Evolutionary conservation across 1,284 basidiomycete species (phyloP).

Genomic region (Pterulicium gracile): DNA sequence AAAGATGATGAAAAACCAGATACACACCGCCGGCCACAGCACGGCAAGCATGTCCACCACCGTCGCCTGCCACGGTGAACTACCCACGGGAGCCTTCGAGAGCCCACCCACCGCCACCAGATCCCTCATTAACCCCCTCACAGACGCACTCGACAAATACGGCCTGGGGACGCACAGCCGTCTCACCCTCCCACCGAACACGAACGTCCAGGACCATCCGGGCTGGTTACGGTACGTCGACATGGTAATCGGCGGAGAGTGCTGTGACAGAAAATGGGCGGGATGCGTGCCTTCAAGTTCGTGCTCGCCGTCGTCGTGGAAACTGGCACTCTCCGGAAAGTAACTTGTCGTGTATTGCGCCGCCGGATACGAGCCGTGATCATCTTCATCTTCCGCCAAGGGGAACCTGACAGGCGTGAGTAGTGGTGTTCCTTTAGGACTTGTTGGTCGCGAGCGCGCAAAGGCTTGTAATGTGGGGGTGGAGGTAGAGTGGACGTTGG

Average conservation of each 20-base stretch:
- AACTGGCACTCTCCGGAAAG: neutral
- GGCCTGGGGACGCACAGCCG: constrained; percentile 28
- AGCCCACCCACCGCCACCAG: too few relatives aligned
- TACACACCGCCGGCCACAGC: constrained; percentile 21
- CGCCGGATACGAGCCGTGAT: constrained; percentile 10
- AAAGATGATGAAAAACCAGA: constrained; percentile 25
- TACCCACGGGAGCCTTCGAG: too few relatives aligned
- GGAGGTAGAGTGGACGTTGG: constrained; percentile 13
- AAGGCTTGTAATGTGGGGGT: constrained; percentile 18
- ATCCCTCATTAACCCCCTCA: too few relatives aligned
- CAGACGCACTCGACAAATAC: constrained; percentile 9
- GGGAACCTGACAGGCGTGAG: constrained; percentile 15
- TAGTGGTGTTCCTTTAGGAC: constrained; percentile 22
- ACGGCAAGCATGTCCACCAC: constrained; percentile 12
- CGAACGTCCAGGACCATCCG: constrained; percentile 29
- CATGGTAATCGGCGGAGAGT: neutral
- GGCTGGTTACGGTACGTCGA: constrained; percentile 8
- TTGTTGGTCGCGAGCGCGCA: constrained; percentile 22
- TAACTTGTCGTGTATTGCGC: neutral
- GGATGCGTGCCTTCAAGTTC: neutral
- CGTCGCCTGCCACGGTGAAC: too few relatives aligned
- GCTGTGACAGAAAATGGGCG: neutral
- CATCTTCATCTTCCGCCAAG: constrained; percentile 20
- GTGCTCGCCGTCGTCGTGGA: constrained; percentile 1
- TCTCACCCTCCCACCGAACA: constrained; percentile 28